Percentiles rank a stretch among this genome's conserved stretches.
These are phyloP conservation scores for Pythium oligandrum DNA, from an alignment of 352 stramenopile genomes.

Conservation along the genomic window DNA sequence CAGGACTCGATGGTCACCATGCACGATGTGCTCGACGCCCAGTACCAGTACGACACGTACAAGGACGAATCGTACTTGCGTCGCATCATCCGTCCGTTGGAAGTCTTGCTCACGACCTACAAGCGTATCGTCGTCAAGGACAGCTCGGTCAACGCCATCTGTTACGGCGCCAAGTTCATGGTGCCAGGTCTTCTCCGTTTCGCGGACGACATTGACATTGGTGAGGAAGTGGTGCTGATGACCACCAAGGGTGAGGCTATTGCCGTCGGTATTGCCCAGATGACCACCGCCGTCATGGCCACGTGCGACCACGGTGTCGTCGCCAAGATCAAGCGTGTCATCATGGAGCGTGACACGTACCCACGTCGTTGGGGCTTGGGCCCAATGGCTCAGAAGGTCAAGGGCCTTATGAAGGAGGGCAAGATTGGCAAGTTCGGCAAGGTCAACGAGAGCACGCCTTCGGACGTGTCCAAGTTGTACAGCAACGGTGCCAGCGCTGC, in stretches of 20 bases:
- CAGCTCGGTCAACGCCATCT: constrained; percentile 99
- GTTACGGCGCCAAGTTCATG: constrained; percentile 99
- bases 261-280: constrained; percentile 98
- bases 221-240: constrained; percentile 99
- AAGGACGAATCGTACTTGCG: constrained; percentile 99
- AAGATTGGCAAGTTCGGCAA: constrained; percentile 90
- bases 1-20: constrained; percentile 98
- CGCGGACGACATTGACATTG: constrained; percentile 98
- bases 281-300: constrained; percentile 99
- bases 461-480: constrained; percentile 76
- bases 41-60: constrained; percentile 98
- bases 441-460: constrained; percentile 82
- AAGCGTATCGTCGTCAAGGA: constrained; percentile 99
- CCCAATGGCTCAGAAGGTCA: constrained; percentile 99
- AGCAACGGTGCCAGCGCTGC: constrained; percentile 24
- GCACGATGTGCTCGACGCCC: constrained; percentile 99
- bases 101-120: constrained; percentile 98
- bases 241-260: constrained; percentile 99
- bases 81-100: constrained; percentile 96
- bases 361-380: constrained; percentile 98
- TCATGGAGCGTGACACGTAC: constrained; percentile 99
- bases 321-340: constrained; percentile 99
- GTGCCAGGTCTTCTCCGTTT: constrained; percentile 98
- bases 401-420: constrained; percentile 95
- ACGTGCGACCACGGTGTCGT: constrained; percentile 99